Percentiles rank a stretch among this genome's conserved stretches.
Evolutionary conservation across 2,329 filamentous ascomycete genomes (phyloP).

Genomic region (Cladophialophora bantiana): DNA sequence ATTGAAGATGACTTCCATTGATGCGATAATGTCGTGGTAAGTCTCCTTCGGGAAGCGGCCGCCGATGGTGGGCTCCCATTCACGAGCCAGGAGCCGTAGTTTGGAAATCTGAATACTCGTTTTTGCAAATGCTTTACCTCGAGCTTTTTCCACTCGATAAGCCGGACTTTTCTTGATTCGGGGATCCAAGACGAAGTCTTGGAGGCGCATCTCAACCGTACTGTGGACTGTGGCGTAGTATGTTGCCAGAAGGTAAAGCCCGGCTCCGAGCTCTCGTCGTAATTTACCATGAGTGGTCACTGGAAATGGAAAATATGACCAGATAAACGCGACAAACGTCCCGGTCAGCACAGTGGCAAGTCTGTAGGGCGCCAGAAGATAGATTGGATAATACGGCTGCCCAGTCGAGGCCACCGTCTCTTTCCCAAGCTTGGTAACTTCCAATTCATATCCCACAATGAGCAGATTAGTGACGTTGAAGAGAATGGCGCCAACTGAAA

Average conservation of each 20-base stretch:
- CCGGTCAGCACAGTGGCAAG: slow-evolving; percentile 20
- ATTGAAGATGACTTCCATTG: neutral
- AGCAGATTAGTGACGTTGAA: slow-evolving; percentile 65
- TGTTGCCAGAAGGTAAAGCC: slow-evolving; percentile 75
- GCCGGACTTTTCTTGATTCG: slow-evolving; percentile 10
- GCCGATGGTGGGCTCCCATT: slow-evolving; percentile 11
- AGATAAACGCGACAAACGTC: slow-evolving; percentile 14
- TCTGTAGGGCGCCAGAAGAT: slow-evolving; percentile 20
- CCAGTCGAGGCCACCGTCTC: neutral
- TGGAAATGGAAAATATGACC: slow-evolving; percentile 55
- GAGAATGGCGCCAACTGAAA: slow-evolving; percentile 67
- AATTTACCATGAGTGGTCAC: slow-evolving; percentile 74
- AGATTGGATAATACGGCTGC: slow-evolving; percentile 24
- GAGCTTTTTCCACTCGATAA: slow-evolving; percentile 7
- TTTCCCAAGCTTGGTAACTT: slow-evolving; percentile 20
- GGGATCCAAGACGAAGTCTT: neutral
- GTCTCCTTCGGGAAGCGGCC: slow-evolving; percentile 9
- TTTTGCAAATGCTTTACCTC: slow-evolving; percentile 1
- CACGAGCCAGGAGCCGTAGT: neutral
- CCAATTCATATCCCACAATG: slow-evolving; percentile 71
- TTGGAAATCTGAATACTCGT: neutral
- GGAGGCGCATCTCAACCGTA: slow-evolving; percentile 11
- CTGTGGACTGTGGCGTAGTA: slow-evolving; percentile 59
- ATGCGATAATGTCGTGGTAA: slow-evolving; percentile 5
- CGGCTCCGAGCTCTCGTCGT: slow-evolving; percentile 70